Evolutionary conservation across 176 grass and related monocot species (phyloP).

Genomic region (Oryza meyeriana): DNA sequence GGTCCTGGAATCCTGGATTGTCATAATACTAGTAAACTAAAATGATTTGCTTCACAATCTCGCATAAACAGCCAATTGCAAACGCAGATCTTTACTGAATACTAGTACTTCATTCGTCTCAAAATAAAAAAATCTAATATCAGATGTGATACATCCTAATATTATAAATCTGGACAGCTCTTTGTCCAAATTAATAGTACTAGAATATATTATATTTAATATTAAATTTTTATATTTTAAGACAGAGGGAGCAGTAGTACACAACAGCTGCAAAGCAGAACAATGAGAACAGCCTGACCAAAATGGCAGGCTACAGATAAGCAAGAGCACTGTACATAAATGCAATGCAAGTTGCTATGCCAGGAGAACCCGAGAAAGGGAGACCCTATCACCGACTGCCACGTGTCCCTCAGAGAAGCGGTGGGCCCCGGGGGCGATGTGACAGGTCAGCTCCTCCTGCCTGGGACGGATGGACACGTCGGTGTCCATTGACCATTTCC

Average conservation of each 20-base stretch:
- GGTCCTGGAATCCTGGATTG: background rate
- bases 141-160: no score
- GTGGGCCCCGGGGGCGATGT: background rate
- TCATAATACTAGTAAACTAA: background rate
- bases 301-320: background rate
- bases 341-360: background rate
- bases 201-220: no score
- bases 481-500: background rate
- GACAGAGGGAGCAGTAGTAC: background rate
- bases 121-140: no score
- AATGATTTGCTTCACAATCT: background rate
- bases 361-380: background rate
- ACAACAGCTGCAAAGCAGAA: background rate
- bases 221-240: no score
- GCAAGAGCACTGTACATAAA: background rate
- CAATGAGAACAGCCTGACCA: background rate
- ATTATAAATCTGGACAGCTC: no score
- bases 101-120: no score
- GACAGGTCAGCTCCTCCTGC: background rate
- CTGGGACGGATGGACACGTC: background rate
- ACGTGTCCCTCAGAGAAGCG: background rate
- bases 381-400: background rate
- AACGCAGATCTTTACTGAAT: background rate
- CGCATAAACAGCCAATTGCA: background rate
- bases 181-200: no score